phyloP scores from a whole-genome alignment of 257 asterid species.

The Fraxinus pennsylvanica region DNA sequence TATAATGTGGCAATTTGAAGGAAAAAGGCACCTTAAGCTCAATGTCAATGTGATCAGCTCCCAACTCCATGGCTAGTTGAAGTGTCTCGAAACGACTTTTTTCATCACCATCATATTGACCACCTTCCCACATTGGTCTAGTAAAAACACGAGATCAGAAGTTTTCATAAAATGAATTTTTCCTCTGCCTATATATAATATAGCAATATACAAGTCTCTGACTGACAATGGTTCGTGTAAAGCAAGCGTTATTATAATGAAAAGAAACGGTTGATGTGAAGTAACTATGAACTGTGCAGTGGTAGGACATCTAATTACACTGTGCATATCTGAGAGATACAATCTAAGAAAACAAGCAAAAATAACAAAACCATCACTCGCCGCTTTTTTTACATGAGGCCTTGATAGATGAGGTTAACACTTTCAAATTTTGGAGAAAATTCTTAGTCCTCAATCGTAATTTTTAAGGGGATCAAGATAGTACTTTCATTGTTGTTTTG shows the following conservation, averaged over 20 bases:
- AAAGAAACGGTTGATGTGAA: constrained; percentile 8
- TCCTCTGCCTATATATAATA: neutral
- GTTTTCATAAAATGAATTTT: constrained; percentile 13
- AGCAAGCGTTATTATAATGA: neutral
- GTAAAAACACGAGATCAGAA: constrained; percentile 20
- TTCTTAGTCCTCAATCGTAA: neutral
- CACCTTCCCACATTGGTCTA: constrained; percentile 99
- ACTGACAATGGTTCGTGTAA: no score
- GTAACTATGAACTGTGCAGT: neutral
- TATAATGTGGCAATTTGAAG: constrained; percentile 13
- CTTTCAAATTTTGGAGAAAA: neutral
- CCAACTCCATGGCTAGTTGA: constrained; percentile 84
- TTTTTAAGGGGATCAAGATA: neutral
- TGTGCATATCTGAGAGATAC: constrained; percentile 2
- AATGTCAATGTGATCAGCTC: constrained; percentile 94
- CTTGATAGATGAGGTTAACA: no score
- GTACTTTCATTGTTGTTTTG: neutral
- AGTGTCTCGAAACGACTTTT: constrained; percentile 61
- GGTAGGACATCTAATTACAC: neutral
- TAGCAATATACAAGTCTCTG: neutral
- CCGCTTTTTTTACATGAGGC: no score
- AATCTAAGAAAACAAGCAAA: neutral
- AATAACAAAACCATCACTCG: neutral
- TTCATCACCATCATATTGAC: constrained; percentile 86
- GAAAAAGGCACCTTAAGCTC: constrained; percentile 74